Percentiles rank a stretch among this genome's conserved stretches.
Evolutionary conservation across 2,329 filamentous ascomycete species (phyloP).

Genomic region (Amylocarpus encephaloides): DNA sequence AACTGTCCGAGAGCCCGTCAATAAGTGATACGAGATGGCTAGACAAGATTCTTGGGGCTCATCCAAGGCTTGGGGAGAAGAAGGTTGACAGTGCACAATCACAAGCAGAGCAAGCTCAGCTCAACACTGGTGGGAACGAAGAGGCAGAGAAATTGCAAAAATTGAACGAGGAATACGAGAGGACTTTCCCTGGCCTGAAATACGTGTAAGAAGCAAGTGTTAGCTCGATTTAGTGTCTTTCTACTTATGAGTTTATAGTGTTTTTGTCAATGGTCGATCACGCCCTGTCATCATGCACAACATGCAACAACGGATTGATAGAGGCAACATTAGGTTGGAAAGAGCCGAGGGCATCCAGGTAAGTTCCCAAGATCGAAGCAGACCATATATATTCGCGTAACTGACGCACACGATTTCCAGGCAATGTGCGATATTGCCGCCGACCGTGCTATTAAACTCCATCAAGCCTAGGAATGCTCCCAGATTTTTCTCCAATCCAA

Average conservation of each 20-base stretch:
- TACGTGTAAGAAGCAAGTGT: constrained; percentile 53
- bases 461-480: constrained; percentile 11
- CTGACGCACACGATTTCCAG: constrained; percentile 20
- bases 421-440: constrained; percentile 90
- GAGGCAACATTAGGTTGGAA: constrained; percentile 61
- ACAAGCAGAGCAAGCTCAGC: constrained; percentile 71
- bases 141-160: constrained; percentile 50
- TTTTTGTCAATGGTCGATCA: constrained; percentile 80
- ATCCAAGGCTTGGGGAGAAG: constrained; percentile 77
- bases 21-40: constrained; percentile 50
- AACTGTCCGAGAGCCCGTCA: constrained; percentile 47
- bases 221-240: neutral
- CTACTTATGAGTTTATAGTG: constrained; percentile 37
- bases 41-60: constrained; percentile 68
- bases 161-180: constrained; percentile 75
- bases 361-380: constrained; percentile 14
- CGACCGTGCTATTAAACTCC: constrained; percentile 54
- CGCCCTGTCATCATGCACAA: constrained; percentile 72
- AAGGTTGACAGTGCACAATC: constrained; percentile 79
- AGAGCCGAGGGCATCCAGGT: constrained; percentile 70
- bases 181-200: constrained; percentile 70
- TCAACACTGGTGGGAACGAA: constrained; percentile 52
- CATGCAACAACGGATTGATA: constrained; percentile 67
- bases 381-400: constrained; percentile 4
- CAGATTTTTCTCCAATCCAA: constrained; percentile 5